Evolutionary conservation across 2,329 filamentous ascomycete species (phyloP), one percentile per base, ranked within the genome.

Genomic region (Hypoxylon sp.): DNA sequence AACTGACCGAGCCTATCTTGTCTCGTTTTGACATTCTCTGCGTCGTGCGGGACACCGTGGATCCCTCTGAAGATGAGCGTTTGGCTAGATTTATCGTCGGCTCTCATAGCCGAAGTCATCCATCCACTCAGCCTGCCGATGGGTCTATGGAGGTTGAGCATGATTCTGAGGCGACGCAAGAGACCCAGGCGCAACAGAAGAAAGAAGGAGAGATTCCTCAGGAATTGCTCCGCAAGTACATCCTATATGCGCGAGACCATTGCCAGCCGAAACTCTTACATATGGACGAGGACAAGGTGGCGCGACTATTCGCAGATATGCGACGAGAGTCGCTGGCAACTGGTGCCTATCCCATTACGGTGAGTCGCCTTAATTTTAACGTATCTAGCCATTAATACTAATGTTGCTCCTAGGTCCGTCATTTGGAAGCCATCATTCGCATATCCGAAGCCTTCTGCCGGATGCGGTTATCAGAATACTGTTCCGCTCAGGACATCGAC

Each of bases 21-120:
- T 98, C 95, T 11, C 95, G 96, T 88, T 99, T 99, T 79, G 96
- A 99, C 74, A 97, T 99, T 72, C 88, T 99, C 6, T 97, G 94
- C 77, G 96, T 99, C 6, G 95, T 99, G 14, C 91, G 96, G 54
- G 96, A 99, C 79, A 97, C 94, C 0, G 96, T 98, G 5, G 95
- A 98, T 74, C 95, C 96, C 0, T 86, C 83, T 13, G 95, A 98
- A 80, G 96, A 99, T 74, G 96, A 98, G 82, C 90, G 95, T 22
- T 87, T 99, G 4, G 96, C 96, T 5, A 92, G 91, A 61, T 99
- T 99, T 79, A 97, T 99, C 55, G 94, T 99, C 57, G 92, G 93
- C 72, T 97, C 94, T 0, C 96, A 99, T 81, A 92, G 93, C 75
- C 91, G 95, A 69, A 96, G 95, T 68, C 96, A 98, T 79, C 83